Base-by-base conservation (phyloP, 345 rosid species). In the Lenwebbia sp. region DNA sequence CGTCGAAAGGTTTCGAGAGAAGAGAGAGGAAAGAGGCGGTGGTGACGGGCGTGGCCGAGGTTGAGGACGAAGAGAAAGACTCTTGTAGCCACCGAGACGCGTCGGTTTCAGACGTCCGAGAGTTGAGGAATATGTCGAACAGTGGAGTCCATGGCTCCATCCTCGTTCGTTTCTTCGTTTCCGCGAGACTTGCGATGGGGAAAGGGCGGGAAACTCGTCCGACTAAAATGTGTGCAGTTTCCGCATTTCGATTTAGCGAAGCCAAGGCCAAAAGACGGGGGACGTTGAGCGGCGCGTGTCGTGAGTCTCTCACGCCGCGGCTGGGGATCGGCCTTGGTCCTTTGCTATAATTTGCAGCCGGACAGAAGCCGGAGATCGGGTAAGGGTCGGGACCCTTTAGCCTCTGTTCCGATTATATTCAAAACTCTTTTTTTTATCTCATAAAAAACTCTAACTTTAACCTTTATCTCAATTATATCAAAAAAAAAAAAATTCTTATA, bases 61-160 rank as follows among this genome's bases (percentile, higher is more conserved):
- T 70, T 40, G 86, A 49, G n/a, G 88, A 86, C 47, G 88, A 88
- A 84, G 54, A 84, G 83, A 92, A 93, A 33, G 94, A 90, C 40
- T 89, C 89, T 11, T 93, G 91, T 37, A 96, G 65, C 97, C 95
- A 94, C 52, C 92, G 89, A 53, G 97, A 93, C 11, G 97, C 99
- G 87, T 95, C 92, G 58, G 91, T 85, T 85, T 95, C 98, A 26
- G 99, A 94, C 8, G 94, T 92, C 40, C 90, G 92, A 60, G 90
- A 90, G 85, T 89, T 92, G 74, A 91, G 86, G 88, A 96, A 92
- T 76, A 94, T 91, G 88, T 93, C 88, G 82, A 95, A 88, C 75
- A 95, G 92, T 4, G 95, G 95, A 60, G 91, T 82, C 97, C 97
- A 96, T 55, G 88, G 76, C 90, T 95, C 95, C 96, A 94, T 96